Evolutionary conservation across 2,329 filamentous ascomycete species (phyloP), one percentile per base, ranked within the genome.

Genomic region (Epichloe glyceriae): DNA sequence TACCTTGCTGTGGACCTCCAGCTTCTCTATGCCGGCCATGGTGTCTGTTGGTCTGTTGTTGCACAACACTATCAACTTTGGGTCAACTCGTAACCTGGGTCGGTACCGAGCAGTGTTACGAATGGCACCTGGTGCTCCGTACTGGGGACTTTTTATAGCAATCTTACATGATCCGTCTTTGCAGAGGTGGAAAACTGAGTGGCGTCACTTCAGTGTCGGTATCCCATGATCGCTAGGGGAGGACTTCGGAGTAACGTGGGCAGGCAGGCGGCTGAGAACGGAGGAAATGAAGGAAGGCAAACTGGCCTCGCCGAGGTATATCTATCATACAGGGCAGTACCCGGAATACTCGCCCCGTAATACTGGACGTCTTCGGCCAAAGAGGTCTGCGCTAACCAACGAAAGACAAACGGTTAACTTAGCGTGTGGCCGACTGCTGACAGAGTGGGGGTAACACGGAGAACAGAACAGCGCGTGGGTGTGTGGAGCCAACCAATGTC

Each of bases 1-100:
- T 45, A 93, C 91, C 82, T 94, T 95, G 81, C 89, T 95, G 70
- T 96, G 91, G 59, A 98, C 88, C 69, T 97, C 88, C 59, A 98
- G 78, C 72, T 94, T 88, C 73, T 98, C 93, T 75, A 97, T 94
- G 64, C 87, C 88, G 53, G 88, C 89, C 90, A 95, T 95, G 58
- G 40, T 56, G 45, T 14, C 11, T 12, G 15, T 20, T 14, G 46
- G 45, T 14, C 11, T 12, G 15, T 20, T 14, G 46, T 49, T 44
- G 35, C 47, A 26, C 45, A 26, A 40, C 15, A 10, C 33, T 6
- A 26, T n/a, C 35, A 26, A 43, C 17, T 22, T 40, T 12, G 1
- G 22, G 26, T 22, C 20, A n/a, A 40, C 12, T 44, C 20, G 7
- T 41, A 22, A 15, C 30, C 43, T 34, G 35, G 43, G 30, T 19